Percentiles rank a stretch among this genome's conserved stretches.
Conservation (phyloP, 2,329 filamentous ascomycete genomes). For the Neoscytalidium dimidiatum region DNA sequence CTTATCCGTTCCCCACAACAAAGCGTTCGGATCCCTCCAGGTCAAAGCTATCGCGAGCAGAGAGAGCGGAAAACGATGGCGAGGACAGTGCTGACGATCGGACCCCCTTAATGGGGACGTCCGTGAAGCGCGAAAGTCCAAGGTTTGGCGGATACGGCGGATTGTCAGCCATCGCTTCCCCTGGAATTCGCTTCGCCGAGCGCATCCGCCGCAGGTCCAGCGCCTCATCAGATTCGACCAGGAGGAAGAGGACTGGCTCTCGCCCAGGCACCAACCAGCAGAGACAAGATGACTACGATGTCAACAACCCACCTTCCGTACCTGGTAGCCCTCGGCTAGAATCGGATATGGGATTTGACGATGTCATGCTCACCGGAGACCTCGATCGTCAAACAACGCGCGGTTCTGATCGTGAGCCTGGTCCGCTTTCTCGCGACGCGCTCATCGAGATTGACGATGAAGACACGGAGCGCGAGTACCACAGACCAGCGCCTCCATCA, state of each 20-base stretch:
- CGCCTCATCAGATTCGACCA: constrained; percentile 36
- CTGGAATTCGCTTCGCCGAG: constrained; percentile 32
- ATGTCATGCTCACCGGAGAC: constrained; percentile 71
- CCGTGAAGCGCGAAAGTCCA: constrained; percentile 37
- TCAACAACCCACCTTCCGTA: constrained; percentile 67
- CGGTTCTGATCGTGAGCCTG: constrained; percentile 23
- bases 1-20: constrained; percentile 8
- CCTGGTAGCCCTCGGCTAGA: constrained; percentile 60
- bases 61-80: constrained; percentile 53
- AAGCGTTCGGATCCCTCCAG: background rate
- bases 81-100: constrained; percentile 51
- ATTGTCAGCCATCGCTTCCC: constrained; percentile 22
- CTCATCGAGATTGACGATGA: constrained; percentile 54
- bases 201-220: constrained; percentile 33
- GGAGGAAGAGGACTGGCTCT: constrained; percentile 23
- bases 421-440: constrained; percentile 41
- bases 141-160: constrained; percentile 37
- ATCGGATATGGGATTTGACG: constrained; percentile 55
- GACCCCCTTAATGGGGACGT: constrained; percentile 54
- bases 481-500: constrained; percentile 25
- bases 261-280: constrained; percentile 32
- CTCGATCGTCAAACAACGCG: constrained; percentile 41
- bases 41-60: constrained; percentile 22
- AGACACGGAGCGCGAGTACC: constrained; percentile 54
- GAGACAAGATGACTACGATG: constrained; percentile 53